Conservation (phyloP, 1,139 yeast genomes). For the Debaryomyces udenii region DNA sequence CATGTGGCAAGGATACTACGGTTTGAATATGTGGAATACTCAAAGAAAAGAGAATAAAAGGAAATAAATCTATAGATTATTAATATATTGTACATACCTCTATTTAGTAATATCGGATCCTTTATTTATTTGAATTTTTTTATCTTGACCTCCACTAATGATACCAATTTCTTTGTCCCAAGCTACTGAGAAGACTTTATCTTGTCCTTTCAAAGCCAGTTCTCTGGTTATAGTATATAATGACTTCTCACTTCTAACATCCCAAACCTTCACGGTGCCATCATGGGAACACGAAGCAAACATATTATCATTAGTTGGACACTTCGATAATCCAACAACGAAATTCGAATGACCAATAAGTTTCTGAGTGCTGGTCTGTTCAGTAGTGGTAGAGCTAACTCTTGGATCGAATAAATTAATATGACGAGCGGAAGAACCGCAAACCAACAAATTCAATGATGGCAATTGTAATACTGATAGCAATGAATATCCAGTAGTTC, state of each 20-base stretch:
- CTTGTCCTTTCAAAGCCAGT: slow-evolving; percentile 41
- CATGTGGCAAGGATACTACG: slow-evolving; percentile 79
- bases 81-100: slow-evolving; percentile 12
- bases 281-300: slow-evolving; percentile 92
- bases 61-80: slow-evolving; percentile 5
- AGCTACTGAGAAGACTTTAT: slow-evolving; percentile 81
- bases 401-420: slow-evolving; percentile 93
- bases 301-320: slow-evolving; percentile 78
- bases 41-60: slow-evolving; percentile 27
- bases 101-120: slow-evolving; percentile 45
- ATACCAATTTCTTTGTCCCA: slow-evolving; percentile 85
- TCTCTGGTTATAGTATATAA: slow-evolving; percentile 83
- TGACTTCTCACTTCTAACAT: slow-evolving; percentile 83
- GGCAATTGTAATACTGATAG: slow-evolving; percentile 74
- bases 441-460: slow-evolving; percentile 68
- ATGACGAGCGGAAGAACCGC: slow-evolving; percentile 96
- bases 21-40: slow-evolving; percentile 55
- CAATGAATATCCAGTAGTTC: slow-evolving; percentile 85
- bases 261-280: slow-evolving; percentile 96
- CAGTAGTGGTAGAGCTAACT: slow-evolving; percentile 37
- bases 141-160: slow-evolving; percentile 92
- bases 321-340: slow-evolving; percentile 75
- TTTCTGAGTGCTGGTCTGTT: slow-evolving; percentile 54
- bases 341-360: slow-evolving; percentile 90
- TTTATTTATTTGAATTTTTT: slow-evolving; percentile 83